Evolutionary conservation across 192 early-diverging fungal species (phyloP), one percentile per base, ranked within the genome.

Genomic region (Coemansia sp.): DNA sequence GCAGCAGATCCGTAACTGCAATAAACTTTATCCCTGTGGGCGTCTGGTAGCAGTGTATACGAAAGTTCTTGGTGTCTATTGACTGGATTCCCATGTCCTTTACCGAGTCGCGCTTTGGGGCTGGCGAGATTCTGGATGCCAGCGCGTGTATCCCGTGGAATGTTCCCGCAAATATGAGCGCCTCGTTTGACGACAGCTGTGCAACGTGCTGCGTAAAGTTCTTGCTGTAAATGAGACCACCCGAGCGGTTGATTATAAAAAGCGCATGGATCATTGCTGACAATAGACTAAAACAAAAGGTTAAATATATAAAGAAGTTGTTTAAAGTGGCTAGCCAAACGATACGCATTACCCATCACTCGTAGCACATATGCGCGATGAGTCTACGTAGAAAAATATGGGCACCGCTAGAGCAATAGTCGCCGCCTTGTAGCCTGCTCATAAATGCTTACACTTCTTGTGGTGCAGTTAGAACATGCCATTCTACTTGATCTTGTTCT

Each of bases 91-190:
- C 96, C 18, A 86, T 87, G 22, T 95, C 96, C 18, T 79, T 84
- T 38, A 85, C 82, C 1, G 74, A 34, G 22, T 58, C 20, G 22
- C 62, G 29, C 33, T 63, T 73, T 16, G 65, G 63, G 1, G 93
- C 88, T 2, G 97, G 97, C 10, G 95, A 94, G 27, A 99, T 95
- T 62, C 93, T 90, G 47, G 95, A 90, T 5, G 97, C 94, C 61
- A 99, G 94, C 5, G 96, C 95, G 68, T 99, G 97, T 52, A 99
- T 93, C 67, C 97, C 93, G 65, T 99, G 97, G 74, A 99, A 95
- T 16, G 96, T 99, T 68, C 96, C 97, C 0, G 97, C 97, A 52
- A 99, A 84, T n/a, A 98, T 95, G 20, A 99, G 86, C 62, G 98
- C 97, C 78, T 99, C 97, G 82, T 99, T 99, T 41, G 87, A 92